Percentiles rank a stretch among this genome's conserved stretches.
These are phyloP conservation scores for Coniferiporia weirii DNA, from an alignment of 1,284 basidiomycete species.

Conservation along the genomic window DNA sequence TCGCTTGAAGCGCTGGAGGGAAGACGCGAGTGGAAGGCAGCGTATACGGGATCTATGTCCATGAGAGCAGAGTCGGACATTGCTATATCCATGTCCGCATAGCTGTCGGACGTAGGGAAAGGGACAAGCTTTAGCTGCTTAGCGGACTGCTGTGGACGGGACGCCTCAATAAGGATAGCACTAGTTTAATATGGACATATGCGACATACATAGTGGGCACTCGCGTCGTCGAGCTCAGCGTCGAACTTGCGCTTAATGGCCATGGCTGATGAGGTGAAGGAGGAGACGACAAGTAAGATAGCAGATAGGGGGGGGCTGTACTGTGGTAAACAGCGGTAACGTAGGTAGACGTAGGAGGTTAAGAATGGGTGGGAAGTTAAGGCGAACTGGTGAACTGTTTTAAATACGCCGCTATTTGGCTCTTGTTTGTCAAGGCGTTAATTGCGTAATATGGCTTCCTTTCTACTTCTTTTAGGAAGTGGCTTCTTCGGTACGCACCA, in stretches of 20 bases:
- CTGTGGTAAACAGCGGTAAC: slow-evolving; percentile 23
- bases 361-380: not conserved
- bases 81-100: slow-evolving; percentile 67
- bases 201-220: slow-evolving; percentile 36
- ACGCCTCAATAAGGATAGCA: slow-evolving; percentile 6
- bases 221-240: slow-evolving; percentile 47
- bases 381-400: not conserved
- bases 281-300: slow-evolving; percentile 21
- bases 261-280: slow-evolving; percentile 30
- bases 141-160: slow-evolving; percentile 34
- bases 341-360: not conserved
- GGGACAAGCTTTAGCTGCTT: slow-evolving; percentile 71
- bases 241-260: slow-evolving; percentile 71
- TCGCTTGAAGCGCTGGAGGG: slow-evolving; percentile 52
- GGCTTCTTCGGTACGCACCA: too few species aligned
- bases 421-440: not conserved
- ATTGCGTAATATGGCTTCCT: not conserved
- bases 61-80: slow-evolving; percentile 41
- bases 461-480: not conserved
- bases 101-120: slow-evolving; percentile 59
- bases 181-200: slow-evolving; percentile 23
- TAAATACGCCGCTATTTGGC: not conserved
- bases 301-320: slow-evolving; percentile 24
- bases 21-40: slow-evolving; percentile 56
- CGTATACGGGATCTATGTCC: slow-evolving; percentile 44